Evolutionary conservation across 352 stramenopile species (phyloP), one percentile per base, ranked within the genome.

Genomic region (Pythium aphanidermatum): DNA sequence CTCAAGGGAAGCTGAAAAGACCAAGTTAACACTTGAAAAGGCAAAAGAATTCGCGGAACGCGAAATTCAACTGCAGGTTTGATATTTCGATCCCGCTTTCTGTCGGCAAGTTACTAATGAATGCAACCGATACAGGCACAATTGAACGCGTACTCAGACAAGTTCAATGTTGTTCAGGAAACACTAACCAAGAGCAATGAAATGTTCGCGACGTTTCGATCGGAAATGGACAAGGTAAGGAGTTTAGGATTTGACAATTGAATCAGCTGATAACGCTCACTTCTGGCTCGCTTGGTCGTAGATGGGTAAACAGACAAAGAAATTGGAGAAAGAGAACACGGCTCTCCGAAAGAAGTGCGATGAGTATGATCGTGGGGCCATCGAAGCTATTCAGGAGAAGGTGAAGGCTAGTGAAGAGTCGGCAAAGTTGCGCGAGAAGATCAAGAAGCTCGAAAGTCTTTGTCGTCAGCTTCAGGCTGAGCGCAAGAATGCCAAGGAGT

Each of bases 221-320:
- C 80, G n/a, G 82, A 94, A 41, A 92, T 94, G 63, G 77, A 90
- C 51, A 92, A 92, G 68, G 71, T 71, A 25, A 2, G 9, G n/a
- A n/a, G 5, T 14, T 28, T 17, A 3, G n/a, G n/a, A n/a, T n/a
- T n/a, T n/a, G n/a, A n/a, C n/a, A n/a, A n/a, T n/a, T n/a, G n/a
- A n/a, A n/a, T n/a, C n/a, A n/a, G n/a, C n/a, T n/a, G n/a, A n/a
- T n/a, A n/a, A n/a, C n/a, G n/a, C n/a, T n/a, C n/a, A 44, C 10
- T 46, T 20, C 45, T 33, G 28, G 28, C 9, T 33, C 28, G 14
- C 28, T 33, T 33, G 28, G 14, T 33, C 36, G 20, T 37, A 77
- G 59, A 89, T 94, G 79, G 62, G 67, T 26, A 94, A 94, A 60
- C 70, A 82, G 14, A 89, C 74, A n/a, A 91, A 91, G 51, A 83